Percentiles rank a stretch among this genome's conserved stretches.
Conservation (phyloP, 306 rosid species). For the Myrica gale region DNA sequence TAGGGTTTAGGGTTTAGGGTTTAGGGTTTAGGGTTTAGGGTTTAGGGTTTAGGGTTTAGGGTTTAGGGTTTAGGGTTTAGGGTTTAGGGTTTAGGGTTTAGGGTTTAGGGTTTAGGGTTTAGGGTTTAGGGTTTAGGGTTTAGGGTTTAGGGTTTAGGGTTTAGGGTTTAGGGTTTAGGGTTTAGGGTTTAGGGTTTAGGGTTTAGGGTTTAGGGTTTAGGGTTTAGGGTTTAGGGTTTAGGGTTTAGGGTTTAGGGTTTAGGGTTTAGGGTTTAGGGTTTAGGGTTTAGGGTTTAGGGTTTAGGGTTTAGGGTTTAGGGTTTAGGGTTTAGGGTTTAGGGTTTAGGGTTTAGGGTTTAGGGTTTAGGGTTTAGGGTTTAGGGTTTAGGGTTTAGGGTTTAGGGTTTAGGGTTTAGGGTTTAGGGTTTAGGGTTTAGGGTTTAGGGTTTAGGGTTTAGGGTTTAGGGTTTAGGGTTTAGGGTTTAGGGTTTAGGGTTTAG, state of each 20-base stretch:
- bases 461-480: conserved; percentile 4
- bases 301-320: conserved; percentile 20
- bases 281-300: conserved; percentile 24
- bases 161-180: conserved; percentile 4
- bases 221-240: conserved; percentile 2
- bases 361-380: conserved; percentile 8
- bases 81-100: conserved; percentile 7
- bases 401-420: conserved; percentile 7
- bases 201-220: conserved; percentile 12
- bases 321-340: conserved; percentile 20
- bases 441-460: conserved; percentile 10
- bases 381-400: conserved; percentile 18
- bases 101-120: conserved; percentile 21
- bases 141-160: conserved; percentile 12
- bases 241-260: conserved; percentile 1
- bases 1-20: neutral
- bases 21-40: neutral
- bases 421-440: neutral
- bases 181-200: conserved; percentile 2
- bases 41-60: neutral
- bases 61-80: neutral
- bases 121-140: conserved; percentile 24
- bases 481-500: neutral
- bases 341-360: conserved; percentile 13
- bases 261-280: conserved; percentile 17